Evolutionary conservation across 768 basidiomycete species (phyloP), one percentile per base, ranked within the genome.

Genomic region (Hypholoma fasciculare): DNA sequence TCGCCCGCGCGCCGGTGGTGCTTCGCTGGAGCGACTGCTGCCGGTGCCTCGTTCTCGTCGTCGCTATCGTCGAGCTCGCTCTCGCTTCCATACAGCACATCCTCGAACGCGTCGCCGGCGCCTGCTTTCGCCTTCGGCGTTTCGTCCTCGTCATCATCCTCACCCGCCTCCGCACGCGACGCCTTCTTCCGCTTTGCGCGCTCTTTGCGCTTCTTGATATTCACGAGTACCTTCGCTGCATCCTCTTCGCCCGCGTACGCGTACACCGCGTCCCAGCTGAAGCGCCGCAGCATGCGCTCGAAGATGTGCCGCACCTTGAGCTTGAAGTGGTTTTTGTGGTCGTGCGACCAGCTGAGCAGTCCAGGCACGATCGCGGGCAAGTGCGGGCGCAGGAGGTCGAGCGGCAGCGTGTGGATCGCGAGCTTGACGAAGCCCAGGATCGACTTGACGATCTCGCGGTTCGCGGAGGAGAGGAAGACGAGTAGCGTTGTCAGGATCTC

Each of bases 281-380:
- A 97, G 61, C 94, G 83, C 61, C 96, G 79, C 62, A 98, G 82
- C 84, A 98, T 88, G 48, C 96, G 86, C 77, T 98, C 96, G 65
- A 98, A 96, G 63, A 98, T 95, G 71, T 98, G 96, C 44, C 94
- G 87, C 20, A 97, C 94, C 77, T 98, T 98, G 50, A 83, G 79
- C 72, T 98, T 98, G 86, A 99, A 98, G 69, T 98, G 97, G 67
- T 98, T 98, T 71, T 96, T 96, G 75, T 98, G 96, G 68, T 98
- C 96, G 68, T 97, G 94, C 5, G 94, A 93, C 94, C 97, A 96
- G 47, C 80, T 81, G 36, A 98, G 78, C 12, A 99, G 80, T 0
- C 88, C 90, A 0, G 94, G 92, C 0, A 98, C 92, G 20, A 98
- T 79, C 20, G 78, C 78, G 23, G 80, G 78, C 8, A 99, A 78